These are phyloP conservation scores for Aspergillus sp. DNA, from an alignment of 2,329 filamentous ascomycete species.

Conservation along the genomic window DNA sequence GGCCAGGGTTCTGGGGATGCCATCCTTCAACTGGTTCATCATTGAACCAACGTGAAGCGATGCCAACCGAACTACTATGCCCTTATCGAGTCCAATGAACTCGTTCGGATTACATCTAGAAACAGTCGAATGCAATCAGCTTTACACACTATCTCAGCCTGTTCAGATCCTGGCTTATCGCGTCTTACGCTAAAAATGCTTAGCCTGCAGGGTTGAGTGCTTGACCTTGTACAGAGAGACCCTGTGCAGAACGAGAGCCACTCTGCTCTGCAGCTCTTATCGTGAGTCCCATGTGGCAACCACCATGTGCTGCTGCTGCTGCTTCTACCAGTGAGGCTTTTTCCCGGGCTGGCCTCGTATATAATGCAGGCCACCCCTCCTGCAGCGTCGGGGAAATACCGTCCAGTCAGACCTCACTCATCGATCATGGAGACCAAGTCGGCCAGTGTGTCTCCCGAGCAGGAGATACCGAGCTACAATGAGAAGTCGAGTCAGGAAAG, in stretches of 20 bases:
- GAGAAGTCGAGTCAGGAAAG: not conserved
- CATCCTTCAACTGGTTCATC: not conserved
- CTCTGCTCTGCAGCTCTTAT: not conserved
- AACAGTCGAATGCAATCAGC: not conserved
- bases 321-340: too few species aligned
- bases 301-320: not conserved
- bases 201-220: slow-evolving; percentile 2
- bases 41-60: not conserved
- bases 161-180: not conserved
- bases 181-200: not conserved
- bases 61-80: not conserved
- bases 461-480: not conserved
- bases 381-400: not conserved
- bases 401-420: not conserved
- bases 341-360: not conserved
- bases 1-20: not conserved
- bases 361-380: not conserved
- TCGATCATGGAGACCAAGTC: not conserved
- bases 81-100: not conserved
- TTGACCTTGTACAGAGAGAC: not conserved
- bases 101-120: not conserved
- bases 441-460: not conserved
- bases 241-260: not conserved
- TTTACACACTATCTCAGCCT: not conserved
- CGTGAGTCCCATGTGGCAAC: not conserved